Conservation (phyloP, 768 basidiomycete species). For the Butyriboletus loyo region DNA sequence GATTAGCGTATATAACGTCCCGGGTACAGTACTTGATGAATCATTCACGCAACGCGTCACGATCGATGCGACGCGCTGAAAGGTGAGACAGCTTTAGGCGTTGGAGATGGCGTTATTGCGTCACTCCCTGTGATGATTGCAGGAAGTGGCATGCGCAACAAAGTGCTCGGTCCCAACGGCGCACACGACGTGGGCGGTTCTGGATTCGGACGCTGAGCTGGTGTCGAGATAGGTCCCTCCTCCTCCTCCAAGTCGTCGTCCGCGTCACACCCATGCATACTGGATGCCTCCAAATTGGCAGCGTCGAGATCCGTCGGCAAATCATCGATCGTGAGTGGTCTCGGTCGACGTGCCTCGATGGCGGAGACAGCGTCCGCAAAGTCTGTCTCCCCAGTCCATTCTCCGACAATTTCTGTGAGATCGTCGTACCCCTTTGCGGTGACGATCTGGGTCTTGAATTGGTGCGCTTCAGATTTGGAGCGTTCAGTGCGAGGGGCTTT, state of each 20-base stretch:
- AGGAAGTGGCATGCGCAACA: constrained; percentile 34
- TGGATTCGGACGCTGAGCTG: constrained; percentile 53
- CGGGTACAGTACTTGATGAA: neutral
- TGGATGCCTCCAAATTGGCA: neutral
- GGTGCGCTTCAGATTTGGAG: constrained; percentile 57
- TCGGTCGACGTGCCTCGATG: constrained; percentile 34
- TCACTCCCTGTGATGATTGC: constrained; percentile 43
- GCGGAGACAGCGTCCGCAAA: constrained; percentile 51
- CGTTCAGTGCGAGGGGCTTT: constrained; percentile 58
- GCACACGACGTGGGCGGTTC: constrained; percentile 54
- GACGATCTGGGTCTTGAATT: constrained; percentile 50
- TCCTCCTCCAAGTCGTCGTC: constrained; percentile 19
- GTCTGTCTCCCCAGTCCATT: constrained; percentile 61
- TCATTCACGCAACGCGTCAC: neutral
- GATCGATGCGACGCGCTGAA: constrained; percentile 4
- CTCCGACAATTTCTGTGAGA: constrained; percentile 48
- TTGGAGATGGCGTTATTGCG: constrained; percentile 46
- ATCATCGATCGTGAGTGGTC: constrained; percentile 17
- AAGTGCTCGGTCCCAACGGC: constrained; percentile 38
- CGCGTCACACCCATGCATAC: neutral
- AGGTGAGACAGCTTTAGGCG: constrained; percentile 21
- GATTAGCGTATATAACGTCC: neutral
- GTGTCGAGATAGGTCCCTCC: constrained; percentile 39
- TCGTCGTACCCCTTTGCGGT: constrained; percentile 62
- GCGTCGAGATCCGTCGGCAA: neutral